phyloP scores from a whole-genome alignment of 2,329 filamentous ascomycete genomes.

The Phialocephala sp. region DNA sequence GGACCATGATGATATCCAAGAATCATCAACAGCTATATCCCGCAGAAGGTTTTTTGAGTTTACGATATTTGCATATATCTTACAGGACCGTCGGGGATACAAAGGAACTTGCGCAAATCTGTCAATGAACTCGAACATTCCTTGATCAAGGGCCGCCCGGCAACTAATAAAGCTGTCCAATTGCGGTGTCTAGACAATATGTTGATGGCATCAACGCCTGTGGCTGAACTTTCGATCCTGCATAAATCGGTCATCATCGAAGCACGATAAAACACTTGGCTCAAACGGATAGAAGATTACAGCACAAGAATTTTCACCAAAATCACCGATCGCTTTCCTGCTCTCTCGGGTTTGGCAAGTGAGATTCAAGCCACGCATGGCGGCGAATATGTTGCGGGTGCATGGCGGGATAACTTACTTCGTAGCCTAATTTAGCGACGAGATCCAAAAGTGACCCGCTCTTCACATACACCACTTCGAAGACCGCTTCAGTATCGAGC shows the following conservation, averaged over 20 bases:
- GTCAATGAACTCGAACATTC: no score
- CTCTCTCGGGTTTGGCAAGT: conserved; percentile 6
- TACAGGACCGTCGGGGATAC: no score
- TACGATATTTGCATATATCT: no score
- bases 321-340: conserved; percentile 8
- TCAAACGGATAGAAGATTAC: conserved; percentile 5
- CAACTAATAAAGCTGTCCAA: conserved; percentile 10
- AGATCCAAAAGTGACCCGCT: not conserved
- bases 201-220: not conserved
- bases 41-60: no score
- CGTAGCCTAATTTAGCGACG: not conserved
- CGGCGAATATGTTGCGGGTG: not conserved
- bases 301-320: conserved; percentile 3
- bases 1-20: no score
- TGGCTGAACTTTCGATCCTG: not conserved
- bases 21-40: no score
- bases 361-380: conserved; percentile 12
- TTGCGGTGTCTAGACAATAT: conserved; percentile 11
- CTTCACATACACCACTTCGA: not conserved
- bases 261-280: conserved; percentile 8
- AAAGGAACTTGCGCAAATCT: no score
- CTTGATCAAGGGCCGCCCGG: no score
- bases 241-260: not conserved
- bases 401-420: not conserved
- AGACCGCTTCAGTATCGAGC: not conserved